Evolutionary conservation across 129 eudicot genomes (phyloP), one percentile per base, ranked within the genome.

Genomic region (Arctium minus): DNA sequence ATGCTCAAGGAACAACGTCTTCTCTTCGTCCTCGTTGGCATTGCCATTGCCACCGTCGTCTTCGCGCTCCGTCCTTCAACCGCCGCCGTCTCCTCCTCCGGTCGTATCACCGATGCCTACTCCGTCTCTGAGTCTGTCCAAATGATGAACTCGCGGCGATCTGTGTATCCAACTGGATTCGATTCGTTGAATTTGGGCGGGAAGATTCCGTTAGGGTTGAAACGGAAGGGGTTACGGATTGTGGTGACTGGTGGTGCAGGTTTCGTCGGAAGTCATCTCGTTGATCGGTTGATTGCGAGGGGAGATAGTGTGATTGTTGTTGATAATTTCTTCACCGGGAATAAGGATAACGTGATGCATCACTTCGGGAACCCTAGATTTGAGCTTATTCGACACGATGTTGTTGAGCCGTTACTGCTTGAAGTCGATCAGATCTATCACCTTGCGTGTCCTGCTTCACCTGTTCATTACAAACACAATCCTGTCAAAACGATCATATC

Each of bases 381-480:
- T 64, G 98, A 94, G 76, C 88, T 94, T 67, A 92, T 94, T 40
- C 87, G 97, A 38, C 98, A 94, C 87, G 98, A 94, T 76, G 98
- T 94, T 38, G 97, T 92, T 40, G 98, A 94, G 91, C 97, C 97
- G 10, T 81, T 92, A 13, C 62, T 94, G 10, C 70, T 94, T 13
- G 98, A 94, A 72, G 98, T 94, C 67, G 98, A 94, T 86, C 97
- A 94, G 98, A 94, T 94, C 87, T 94, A 94, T 73, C 98, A 94
- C 77, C 89, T 94, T 35, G 98, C 98, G 74, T 94, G 98, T 85
- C 98, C 97, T 65, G 96, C 98, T 15, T 94, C 98, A 18, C 98
- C 98, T 37, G 96, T 94, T 85, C 97, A 92, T 82, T 94, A 94
- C 91, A 94, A 94, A 81, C 79, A 75, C 83, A 94, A 94, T 65